phyloP scores from a whole-genome alignment of 2,329 filamentous ascomycete genomes.

The Bipolaris gigantea region DNA sequence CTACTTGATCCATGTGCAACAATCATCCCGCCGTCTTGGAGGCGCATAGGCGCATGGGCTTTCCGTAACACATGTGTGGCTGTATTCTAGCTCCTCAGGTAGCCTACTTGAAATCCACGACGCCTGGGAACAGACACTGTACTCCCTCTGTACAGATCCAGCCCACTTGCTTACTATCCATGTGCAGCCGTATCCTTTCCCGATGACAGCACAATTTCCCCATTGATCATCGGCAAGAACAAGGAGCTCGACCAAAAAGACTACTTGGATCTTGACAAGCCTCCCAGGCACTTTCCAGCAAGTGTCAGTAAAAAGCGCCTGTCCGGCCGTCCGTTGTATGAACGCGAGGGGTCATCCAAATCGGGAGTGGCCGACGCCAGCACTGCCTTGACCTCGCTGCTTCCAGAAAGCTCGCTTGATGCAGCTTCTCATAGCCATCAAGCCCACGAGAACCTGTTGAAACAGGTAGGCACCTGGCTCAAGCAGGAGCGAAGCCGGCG shows the following conservation, averaged over 20 bases:
- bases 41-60: not conserved
- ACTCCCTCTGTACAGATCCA: not conserved
- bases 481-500: conserved; percentile 75
- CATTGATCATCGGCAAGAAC: conserved; percentile 50
- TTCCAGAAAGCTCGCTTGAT: conserved; percentile 36
- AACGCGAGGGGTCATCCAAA: conserved; percentile 33
- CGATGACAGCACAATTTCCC: conserved; percentile 50
- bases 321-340: conserved; percentile 47
- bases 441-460: conserved; percentile 55
- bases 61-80: not conserved
- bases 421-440: conserved; percentile 26
- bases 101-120: not conserved
- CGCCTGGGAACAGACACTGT: not conserved
- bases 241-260: conserved; percentile 51
- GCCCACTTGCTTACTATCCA: conserved; percentile 27
- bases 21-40: not conserved
- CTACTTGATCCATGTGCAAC: not conserved
- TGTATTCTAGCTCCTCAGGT: not conserved
- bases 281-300: conserved; percentile 41
- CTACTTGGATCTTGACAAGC: conserved; percentile 46
- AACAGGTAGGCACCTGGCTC: conserved; percentile 81
- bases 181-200: conserved; percentile 51
- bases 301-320: conserved; percentile 48
- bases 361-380: conserved; percentile 28
- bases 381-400: conserved; percentile 33